These are phyloP conservation scores for Tilletia setariae DNA, from an alignment of 1,284 basidiomycete genomes.

Conservation along the genomic window DNA sequence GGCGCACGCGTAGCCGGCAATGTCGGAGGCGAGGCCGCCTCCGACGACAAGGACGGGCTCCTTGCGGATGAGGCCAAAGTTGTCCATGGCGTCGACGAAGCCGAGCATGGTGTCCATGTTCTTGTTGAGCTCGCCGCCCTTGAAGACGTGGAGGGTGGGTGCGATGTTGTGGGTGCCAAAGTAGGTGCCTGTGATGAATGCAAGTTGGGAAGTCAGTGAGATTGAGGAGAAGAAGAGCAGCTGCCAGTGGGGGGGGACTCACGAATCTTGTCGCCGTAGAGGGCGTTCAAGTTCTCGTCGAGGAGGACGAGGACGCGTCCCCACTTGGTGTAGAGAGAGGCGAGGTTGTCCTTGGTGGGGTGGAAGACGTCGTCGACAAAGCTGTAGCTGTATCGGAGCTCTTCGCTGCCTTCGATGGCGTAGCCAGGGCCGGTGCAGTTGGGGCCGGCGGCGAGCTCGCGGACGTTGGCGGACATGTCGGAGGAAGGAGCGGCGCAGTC, in stretches of 20 bases:
- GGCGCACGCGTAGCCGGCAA: conserved; percentile 57
- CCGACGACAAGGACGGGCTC: conserved; percentile 58
- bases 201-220: neutral
- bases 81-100: conserved; percentile 58
- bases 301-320: conserved; percentile 56
- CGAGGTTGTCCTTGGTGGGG: conserved; percentile 55
- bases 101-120: conserved; percentile 57
- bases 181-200: conserved; percentile 29
- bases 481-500: conserved; percentile 40
- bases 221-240: conserved; percentile 25
- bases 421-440: conserved; percentile 44
- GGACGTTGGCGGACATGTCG: conserved; percentile 56
- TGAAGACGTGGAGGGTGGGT: conserved; percentile 57
- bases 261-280: conserved; percentile 50
- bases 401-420: conserved; percentile 40
- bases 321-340: conserved; percentile 57
- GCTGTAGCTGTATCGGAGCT: conserved; percentile 54
- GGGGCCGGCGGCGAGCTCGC: conserved; percentile 41
- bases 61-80: conserved; percentile 58
- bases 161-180: conserved; percentile 56
- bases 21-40: conserved; percentile 56
- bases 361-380: conserved; percentile 57
- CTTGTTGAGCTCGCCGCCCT: conserved; percentile 59
- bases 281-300: conserved; percentile 54
- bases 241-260: conserved; percentile 16